Conservation (phyloP, 768 basidiomycete species). For the Lepiota subincarnata region DNA sequence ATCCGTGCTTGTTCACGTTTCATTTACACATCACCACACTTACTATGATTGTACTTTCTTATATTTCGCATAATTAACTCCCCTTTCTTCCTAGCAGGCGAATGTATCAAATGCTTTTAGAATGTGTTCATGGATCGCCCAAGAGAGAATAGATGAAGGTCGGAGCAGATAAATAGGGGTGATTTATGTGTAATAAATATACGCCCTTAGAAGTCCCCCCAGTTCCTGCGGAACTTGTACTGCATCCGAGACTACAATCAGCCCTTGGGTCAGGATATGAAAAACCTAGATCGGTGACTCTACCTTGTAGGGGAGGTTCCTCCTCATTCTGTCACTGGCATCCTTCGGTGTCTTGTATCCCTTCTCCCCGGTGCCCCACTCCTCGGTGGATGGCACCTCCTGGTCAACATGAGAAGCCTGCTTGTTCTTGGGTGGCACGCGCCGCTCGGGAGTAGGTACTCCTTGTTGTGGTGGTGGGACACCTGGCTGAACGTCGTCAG, state of each 20-base stretch:
- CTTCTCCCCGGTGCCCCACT: conserved; percentile 68
- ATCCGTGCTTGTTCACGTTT: background rate
- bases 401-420: conserved; percentile 59
- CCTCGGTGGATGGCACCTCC: conserved; percentile 54
- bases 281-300: conserved; percentile 10
- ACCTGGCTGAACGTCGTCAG: background rate
- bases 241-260: conserved; percentile 59
- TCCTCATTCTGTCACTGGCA: conserved; percentile 75
- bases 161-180: background rate
- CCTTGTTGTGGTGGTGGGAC: conserved; percentile 3
- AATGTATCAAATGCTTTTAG: background rate
- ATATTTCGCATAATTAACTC: background rate
- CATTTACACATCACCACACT: background rate
- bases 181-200: conserved; percentile 4
- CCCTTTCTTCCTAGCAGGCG: background rate
- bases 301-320: conserved; percentile 89
- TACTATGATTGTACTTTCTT: background rate
- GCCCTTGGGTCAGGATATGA: conserved; percentile 26
- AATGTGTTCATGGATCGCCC: conserved; percentile 5
- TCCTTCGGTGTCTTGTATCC: conserved; percentile 73
- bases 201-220: conserved; percentile 73
- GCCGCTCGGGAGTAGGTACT: conserved; percentile 5
- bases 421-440: conserved; percentile 43
- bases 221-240: conserved; percentile 87
- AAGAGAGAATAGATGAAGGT: conserved; percentile 1